Percentiles rank a stretch among this genome's conserved stretches.
Conservation (phyloP, 2,329 filamentous ascomycete genomes). For the Verticillium nonalfalfae region DNA sequence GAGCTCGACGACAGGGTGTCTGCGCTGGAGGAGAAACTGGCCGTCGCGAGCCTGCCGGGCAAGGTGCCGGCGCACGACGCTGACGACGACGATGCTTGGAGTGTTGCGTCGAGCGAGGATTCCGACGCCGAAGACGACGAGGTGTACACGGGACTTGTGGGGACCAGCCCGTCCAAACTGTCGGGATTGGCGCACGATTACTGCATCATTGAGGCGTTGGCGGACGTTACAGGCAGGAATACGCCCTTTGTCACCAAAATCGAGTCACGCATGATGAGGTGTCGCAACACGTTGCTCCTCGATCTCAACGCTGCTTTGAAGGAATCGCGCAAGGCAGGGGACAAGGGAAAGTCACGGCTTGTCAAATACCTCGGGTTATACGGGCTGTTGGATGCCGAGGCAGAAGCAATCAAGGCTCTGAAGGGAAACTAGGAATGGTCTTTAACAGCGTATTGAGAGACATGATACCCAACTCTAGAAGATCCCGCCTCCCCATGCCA, state of each 20-base stretch:
- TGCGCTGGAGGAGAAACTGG: constrained; percentile 57
- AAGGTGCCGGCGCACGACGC: constrained; percentile 23
- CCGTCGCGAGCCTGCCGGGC: constrained; percentile 36
- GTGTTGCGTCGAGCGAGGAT: constrained; percentile 14
- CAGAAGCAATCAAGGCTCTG: constrained; percentile 44
- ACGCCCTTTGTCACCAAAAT: constrained; percentile 43
- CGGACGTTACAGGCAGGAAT: constrained; percentile 37
- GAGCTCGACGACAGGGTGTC: constrained; percentile 59
- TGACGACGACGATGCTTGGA: constrained; percentile 32
- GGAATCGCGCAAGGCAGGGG: constrained; percentile 35
- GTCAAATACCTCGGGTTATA: constrained; percentile 49
- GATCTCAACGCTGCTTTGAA: constrained; percentile 45
- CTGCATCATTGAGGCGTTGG: constrained; percentile 31
- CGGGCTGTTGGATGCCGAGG: constrained; percentile 42
- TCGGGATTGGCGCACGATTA: constrained; percentile 39
- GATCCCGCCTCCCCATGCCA: constrained; percentile 3
- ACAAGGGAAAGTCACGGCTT: constrained; percentile 34
- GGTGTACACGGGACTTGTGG: constrained; percentile 25
- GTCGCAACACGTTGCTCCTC: constrained; percentile 49
- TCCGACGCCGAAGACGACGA: constrained; percentile 20
- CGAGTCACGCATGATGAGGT: constrained; percentile 44
- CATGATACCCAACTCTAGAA: constrained; percentile 21
- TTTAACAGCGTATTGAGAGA: constrained; percentile 7
- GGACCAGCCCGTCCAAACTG: constrained; percentile 41
- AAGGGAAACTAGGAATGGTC: constrained; percentile 23